Percentiles rank a stretch among this genome's conserved stretches.
These are phyloP conservation scores for Pseudofabraea citricarpa DNA, from an alignment of 2,329 filamentous ascomycete species.

Conservation along the genomic window DNA sequence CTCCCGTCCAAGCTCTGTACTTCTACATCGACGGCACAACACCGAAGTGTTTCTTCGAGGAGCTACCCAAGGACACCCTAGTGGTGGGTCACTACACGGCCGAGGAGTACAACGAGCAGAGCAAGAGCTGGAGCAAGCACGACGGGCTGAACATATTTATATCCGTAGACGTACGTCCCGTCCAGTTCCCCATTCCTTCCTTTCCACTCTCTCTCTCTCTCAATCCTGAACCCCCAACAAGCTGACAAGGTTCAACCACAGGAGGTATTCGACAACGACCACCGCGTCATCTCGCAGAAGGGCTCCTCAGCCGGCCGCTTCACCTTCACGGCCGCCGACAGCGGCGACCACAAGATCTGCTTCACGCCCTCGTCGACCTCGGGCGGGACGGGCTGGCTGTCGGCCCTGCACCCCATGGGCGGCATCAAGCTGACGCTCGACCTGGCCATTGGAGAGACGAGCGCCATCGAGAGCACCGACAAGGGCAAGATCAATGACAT, in stretches of 20 bases:
- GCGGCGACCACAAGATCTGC: slow-evolving; percentile 94
- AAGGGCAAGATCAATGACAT: slow-evolving; percentile 92
- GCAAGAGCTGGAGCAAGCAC: slow-evolving; percentile 65
- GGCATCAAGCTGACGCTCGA: slow-evolving; percentile 83
- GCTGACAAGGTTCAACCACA: slow-evolving; percentile 27
- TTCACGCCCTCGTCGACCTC: slow-evolving; percentile 79
- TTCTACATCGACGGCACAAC: slow-evolving; percentile 86
- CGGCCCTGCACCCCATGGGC: slow-evolving; percentile 58
- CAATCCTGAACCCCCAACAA: slow-evolving; percentile 5
- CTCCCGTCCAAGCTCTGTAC: slow-evolving; percentile 78
- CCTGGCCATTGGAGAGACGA: slow-evolving; percentile 90
- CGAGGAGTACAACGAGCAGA: slow-evolving; percentile 73
- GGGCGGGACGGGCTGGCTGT: slow-evolving; percentile 68
- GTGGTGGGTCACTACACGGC: slow-evolving; percentile 91
- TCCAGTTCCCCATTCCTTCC: background rate
- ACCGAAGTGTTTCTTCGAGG: slow-evolving; percentile 97
- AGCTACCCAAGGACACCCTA: slow-evolving; percentile 93
- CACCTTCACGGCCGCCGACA: slow-evolving; percentile 90
- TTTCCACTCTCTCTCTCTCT: background rate
- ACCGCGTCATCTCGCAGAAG: slow-evolving; percentile 87
- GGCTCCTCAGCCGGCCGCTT: slow-evolving; percentile 75
- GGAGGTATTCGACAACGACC: slow-evolving; percentile 96
- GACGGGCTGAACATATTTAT: slow-evolving; percentile 79
- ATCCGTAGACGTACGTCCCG: slow-evolving; percentile 68
- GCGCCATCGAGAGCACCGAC: slow-evolving; percentile 87